phyloP scores from a whole-genome alignment of 495 filamentous ascomycete genomes.

The Annulohypoxylon bovei region DNA sequence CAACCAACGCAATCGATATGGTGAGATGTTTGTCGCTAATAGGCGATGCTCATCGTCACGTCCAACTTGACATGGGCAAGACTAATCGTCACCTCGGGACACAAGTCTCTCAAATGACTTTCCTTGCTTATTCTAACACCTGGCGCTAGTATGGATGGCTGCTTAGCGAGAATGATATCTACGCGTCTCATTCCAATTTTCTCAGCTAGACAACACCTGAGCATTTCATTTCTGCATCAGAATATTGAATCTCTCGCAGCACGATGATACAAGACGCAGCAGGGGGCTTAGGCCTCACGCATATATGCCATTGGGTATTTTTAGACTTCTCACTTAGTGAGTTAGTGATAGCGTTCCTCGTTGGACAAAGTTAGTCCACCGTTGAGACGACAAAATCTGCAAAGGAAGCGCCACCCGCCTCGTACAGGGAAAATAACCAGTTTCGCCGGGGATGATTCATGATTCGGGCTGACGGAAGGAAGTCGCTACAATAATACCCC shows the following conservation, averaged over 20 bases:
- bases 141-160: not conserved
- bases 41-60: not conserved
- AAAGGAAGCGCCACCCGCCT: not conserved
- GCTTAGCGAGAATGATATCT: not conserved
- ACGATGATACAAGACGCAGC: not conserved
- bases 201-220: too few species aligned
- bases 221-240: not conserved
- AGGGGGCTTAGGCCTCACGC: not conserved
- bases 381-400: not conserved
- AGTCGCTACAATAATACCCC: not conserved
- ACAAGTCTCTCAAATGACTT: not conserved
- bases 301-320: not conserved
- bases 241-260: not conserved
- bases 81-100: not conserved
- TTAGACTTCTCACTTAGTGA: not conserved
- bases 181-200: not conserved
- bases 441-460: not conserved
- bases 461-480: not conserved
- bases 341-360: not conserved
- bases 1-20: not conserved
- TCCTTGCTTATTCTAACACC: not conserved
- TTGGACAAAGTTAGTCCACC: not conserved
- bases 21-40: not conserved
- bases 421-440: not conserved
- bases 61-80: not conserved